Base-by-base conservation (phyloP, 345 rosid genomes). In the Eucalyptus regnans region DNA sequence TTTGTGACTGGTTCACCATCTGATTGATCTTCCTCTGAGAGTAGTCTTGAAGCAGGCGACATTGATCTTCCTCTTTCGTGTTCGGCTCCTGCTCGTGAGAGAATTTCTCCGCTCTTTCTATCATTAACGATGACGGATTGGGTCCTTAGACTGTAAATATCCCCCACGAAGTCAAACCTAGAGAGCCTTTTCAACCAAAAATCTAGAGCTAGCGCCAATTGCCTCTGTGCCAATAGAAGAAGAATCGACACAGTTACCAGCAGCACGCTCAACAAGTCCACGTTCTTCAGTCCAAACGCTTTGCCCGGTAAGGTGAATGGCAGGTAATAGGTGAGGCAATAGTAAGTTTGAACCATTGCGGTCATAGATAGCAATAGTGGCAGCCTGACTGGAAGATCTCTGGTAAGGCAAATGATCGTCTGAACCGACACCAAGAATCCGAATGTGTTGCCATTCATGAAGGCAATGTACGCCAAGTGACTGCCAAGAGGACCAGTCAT, bases 91-190 rank as follows among this genome's bases (percentile, higher is more conserved):
- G n/a, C n/a, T n/a, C n/a, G n/a, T n/a, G n/a, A n/a, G n/a, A n/a
- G n/a, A n/a, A n/a, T n/a, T n/a, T n/a, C n/a, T n/a, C n/a, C n/a
- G n/a, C n/a, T n/a, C n/a, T n/a, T n/a, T n/a, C n/a, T n/a, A n/a
- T n/a, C n/a, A 58, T 23, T 5, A 9, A 25, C 64, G 25, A 25
- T 13, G 4, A 58, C 1, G 1, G 12, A 2, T 58, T 25, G 1
- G 64, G n/a, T 25, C 64, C 29, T 5, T 9, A 23, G 3, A 58
- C 29, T 25, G 64, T 58, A 25, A n/a, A 58, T 10, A 25, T 25
- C 13, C 3, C 29, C 13, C 0, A 58, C 1, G 64, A 25, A 4
- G 6, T 58, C 2, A 1, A 58, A 10, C 0, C 4, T 0, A 58
- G 4, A 58, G 25, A 58, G 64, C 64, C 1, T 11, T 9, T 11